phyloP scores from a whole-genome alignment of 768 basidiomycete species.

The Erythrobasidium yunnanense region DNA sequence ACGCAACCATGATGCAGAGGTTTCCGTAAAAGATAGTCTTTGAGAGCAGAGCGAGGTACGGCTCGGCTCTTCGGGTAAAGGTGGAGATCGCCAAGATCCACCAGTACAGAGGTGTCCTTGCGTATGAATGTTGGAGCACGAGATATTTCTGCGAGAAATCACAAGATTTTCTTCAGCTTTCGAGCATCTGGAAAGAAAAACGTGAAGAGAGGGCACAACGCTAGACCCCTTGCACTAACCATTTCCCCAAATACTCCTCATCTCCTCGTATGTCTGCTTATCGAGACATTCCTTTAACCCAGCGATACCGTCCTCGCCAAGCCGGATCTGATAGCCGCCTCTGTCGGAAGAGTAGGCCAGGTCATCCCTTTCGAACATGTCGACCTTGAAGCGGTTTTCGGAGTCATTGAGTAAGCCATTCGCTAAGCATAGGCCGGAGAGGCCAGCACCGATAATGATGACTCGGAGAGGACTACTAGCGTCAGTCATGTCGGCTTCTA shows the following conservation, averaged over 20 bases:
- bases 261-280: slow-evolving; percentile 1
- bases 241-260: not conserved
- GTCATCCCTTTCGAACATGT: slow-evolving; percentile 1
- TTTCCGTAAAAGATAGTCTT: not conserved
- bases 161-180: too few species aligned
- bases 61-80: slow-evolving; percentile 6
- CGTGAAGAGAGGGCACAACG: not conserved
- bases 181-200: not conserved
- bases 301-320: not conserved
- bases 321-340: slow-evolving; percentile 6
- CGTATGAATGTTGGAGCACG: slow-evolving; percentile 2
- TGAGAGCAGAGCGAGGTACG: not conserved
- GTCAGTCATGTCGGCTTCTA: too few species aligned
- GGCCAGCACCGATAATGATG: not conserved
- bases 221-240: not conserved
- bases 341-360: not conserved
- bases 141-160: not conserved
- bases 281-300: not conserved
- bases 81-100: not conserved
- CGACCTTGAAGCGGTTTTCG: not conserved
- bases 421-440: not conserved
- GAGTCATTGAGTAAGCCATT: not conserved
- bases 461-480: not conserved
- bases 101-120: not conserved
- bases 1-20: not conserved